Conservation (phyloP, 2,329 filamentous ascomycete species). For the Aspergillus ochraceus region DNA sequence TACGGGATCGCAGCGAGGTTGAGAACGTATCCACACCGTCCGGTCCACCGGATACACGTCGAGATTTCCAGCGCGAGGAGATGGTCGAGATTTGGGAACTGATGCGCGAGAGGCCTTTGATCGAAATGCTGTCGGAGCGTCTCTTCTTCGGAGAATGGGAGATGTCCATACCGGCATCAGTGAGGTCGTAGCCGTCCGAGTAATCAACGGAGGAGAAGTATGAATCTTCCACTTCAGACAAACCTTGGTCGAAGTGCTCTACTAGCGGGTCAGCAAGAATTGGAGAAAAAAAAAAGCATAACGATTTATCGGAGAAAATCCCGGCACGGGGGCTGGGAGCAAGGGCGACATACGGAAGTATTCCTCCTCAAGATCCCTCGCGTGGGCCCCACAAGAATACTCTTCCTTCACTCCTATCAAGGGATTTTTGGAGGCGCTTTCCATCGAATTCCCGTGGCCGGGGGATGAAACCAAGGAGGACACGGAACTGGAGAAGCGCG, state of each 20-base stretch:
- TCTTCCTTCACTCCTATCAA: conserved; percentile 87
- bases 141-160: conserved; percentile 57
- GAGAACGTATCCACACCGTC: conserved; percentile 30
- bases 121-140: conserved; percentile 49
- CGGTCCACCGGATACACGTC: conserved; percentile 36
- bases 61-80: conserved; percentile 51
- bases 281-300: not conserved
- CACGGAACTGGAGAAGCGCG: conserved; percentile 61
- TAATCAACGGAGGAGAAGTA: conserved; percentile 30
- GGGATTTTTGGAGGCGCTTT: conserved; percentile 59
- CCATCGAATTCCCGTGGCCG: conserved; percentile 50
- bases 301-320: conserved; percentile 1
- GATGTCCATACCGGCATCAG: conserved; percentile 63
- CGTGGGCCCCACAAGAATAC: conserved; percentile 70
- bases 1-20: conserved; percentile 40
- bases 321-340: conserved; percentile 12
- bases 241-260: conserved; percentile 39
- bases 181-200: conserved; percentile 48
- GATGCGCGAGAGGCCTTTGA: conserved; percentile 64
- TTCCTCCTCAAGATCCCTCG: conserved; percentile 54
- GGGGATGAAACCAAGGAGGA: conserved; percentile 71
- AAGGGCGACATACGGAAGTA: conserved; percentile 69
- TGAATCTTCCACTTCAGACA: conserved; percentile 30
- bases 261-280: conserved; percentile 11
- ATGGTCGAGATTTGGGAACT: conserved; percentile 70